Evolutionary conservation across 1,284 basidiomycete species (phyloP).

Genomic region (Rhodotorula sp.): DNA sequence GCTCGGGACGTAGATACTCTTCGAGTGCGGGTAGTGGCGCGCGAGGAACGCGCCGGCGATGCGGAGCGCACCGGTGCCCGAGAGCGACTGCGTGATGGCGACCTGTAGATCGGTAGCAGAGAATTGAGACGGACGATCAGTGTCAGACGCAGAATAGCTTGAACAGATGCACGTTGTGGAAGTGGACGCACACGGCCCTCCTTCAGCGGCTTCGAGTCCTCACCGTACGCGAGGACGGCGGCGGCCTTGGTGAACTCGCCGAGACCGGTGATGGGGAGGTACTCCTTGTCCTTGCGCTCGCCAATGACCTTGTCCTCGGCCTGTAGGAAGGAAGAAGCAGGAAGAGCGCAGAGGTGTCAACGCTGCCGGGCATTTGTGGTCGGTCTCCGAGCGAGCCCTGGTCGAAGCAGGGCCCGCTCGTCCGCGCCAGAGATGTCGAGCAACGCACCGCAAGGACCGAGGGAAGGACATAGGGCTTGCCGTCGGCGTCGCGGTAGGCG

Average conservation of each 20-base stretch:
- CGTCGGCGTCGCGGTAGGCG: slow-evolving; percentile 85
- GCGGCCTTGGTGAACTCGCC: slow-evolving; percentile 85
- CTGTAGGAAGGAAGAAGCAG: slow-evolving; percentile 50
- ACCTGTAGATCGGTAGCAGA: slow-evolving; percentile 58
- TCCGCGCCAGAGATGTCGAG: too few relatives aligned
- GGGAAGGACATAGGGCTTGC: slow-evolving; percentile 91
- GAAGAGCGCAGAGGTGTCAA: too few relatives aligned
- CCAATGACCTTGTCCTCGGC: slow-evolving; percentile 76
- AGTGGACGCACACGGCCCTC: slow-evolving; percentile 67
- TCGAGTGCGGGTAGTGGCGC: slow-evolving; percentile 82
- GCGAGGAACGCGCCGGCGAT: slow-evolving; percentile 94
- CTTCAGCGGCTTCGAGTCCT: slow-evolving; percentile 71
- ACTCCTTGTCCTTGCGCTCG: slow-evolving; percentile 88
- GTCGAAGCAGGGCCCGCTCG: too few relatives aligned
- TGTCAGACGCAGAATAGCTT: not conserved
- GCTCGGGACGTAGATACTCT: slow-evolving; percentile 87
- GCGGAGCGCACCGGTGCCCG: slow-evolving; percentile 95
- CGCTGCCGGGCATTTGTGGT: too few relatives aligned
- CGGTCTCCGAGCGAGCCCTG: too few relatives aligned
- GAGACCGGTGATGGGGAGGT: slow-evolving; percentile 93
- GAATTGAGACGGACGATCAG: too few relatives aligned
- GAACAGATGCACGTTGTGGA: accelerated
- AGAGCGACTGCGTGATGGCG: slow-evolving; percentile 92
- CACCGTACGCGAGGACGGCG: slow-evolving; percentile 87
- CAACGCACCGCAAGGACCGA: slow-evolving; percentile 64